A percentile compares a stretch with the other conserved stretches of the same genome.
Conservation (phyloP, 345 rosid genomes). For the Nasturtium officinale region DNA sequence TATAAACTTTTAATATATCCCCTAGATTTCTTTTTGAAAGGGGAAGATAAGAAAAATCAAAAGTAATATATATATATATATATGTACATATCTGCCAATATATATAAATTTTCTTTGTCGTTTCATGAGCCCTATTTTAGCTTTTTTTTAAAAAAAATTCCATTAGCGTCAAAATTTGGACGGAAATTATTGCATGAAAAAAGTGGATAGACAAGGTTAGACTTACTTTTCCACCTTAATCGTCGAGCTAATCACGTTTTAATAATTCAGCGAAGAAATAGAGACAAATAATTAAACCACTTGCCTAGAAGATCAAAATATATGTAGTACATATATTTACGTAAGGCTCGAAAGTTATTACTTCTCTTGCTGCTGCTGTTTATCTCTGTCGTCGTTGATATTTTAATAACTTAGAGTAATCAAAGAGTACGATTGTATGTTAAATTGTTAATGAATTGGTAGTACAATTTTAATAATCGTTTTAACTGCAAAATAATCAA, state of each 20-base stretch:
- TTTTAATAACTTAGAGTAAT: slow-evolving; percentile 6
- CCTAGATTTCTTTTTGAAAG: not conserved
- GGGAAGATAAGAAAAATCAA: not conserved
- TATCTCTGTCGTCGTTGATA: not conserved
- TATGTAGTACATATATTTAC: slow-evolving; percentile 10
- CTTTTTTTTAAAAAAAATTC: not conserved
- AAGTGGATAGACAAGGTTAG: slow-evolving; percentile 27
- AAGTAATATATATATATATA: not conserved
- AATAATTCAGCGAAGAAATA: slow-evolving; percentile 7
- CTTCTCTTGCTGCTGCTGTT: slow-evolving; percentile 5
- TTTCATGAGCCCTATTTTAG: slow-evolving; percentile 5
- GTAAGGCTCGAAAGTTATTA: slow-evolving; percentile 16
- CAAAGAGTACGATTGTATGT: not conserved
- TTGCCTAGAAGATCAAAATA: slow-evolving; percentile 17
- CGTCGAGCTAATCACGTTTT: slow-evolving; percentile 40
- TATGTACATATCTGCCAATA: not conserved
- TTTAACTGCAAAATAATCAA: slow-evolving; percentile 15
- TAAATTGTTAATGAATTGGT: not conserved
- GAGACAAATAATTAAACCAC: slow-evolving; percentile 20
- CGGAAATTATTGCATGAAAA: slow-evolving; percentile 41
- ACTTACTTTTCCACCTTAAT: slow-evolving; percentile 24
- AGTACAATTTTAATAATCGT: not conserved
- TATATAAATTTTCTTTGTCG: slow-evolving; percentile 7
- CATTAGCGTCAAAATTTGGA: slow-evolving; percentile 3
- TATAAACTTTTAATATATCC: not conserved